Conservation (phyloP, 1,139 yeast species). For the Debaryomyces coudertii region DNA sequence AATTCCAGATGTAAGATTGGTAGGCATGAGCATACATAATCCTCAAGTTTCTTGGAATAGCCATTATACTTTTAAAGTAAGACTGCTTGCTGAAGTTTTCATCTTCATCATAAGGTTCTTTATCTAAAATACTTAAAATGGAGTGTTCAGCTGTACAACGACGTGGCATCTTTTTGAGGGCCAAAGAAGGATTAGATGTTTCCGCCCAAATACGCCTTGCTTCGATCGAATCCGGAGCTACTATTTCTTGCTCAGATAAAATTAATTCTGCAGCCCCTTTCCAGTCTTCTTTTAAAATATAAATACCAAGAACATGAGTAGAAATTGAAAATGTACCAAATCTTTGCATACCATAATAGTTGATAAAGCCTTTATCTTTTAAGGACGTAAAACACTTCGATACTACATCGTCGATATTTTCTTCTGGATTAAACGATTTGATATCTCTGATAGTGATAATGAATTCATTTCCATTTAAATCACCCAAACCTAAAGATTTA, state of each 20-base stretch:
- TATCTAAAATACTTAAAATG: constrained; percentile 61
- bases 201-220: constrained; percentile 83
- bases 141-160: constrained; percentile 85
- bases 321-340: constrained; percentile 95
- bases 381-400: constrained; percentile 60
- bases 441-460: constrained; percentile 81
- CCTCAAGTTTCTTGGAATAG: constrained; percentile 88
- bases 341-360: constrained; percentile 96
- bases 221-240: constrained; percentile 78
- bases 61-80: constrained; percentile 80
- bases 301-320: constrained; percentile 82
- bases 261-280: constrained; percentile 76
- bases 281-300: constrained; percentile 74
- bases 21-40: constrained; percentile 97
- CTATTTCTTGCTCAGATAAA: constrained; percentile 82
- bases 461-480: constrained; percentile 85
- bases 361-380: constrained; percentile 74
- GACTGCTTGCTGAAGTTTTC: constrained; percentile 52
- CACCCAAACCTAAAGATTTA: constrained; percentile 71
- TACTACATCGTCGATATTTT: constrained; percentile 46
- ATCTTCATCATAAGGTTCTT: constrained; percentile 45
- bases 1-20: constrained; percentile 94
- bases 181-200: constrained; percentile 64
- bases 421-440: constrained; percentile 31
- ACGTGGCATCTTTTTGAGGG: constrained; percentile 79